Evolutionary conservation across 192 early-diverging fungal genomes (phyloP), one percentile per base, ranked within the genome.

Genomic region (Geranomyces michiganensis): DNA sequence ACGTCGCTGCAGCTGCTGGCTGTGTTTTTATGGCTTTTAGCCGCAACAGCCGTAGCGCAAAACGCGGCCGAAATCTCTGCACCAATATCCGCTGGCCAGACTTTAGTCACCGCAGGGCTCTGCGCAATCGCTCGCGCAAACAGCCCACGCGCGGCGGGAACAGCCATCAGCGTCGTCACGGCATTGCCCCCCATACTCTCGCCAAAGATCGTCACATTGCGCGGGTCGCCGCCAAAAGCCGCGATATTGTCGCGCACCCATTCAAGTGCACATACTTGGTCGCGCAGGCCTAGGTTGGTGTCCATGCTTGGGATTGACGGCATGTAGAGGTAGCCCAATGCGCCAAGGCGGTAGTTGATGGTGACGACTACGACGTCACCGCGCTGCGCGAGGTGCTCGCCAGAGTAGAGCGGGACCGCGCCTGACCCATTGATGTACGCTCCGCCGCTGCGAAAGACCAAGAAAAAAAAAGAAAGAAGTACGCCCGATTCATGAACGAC

Each of bases 211-310:
- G 80, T 86, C 1, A 89, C 75, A 8, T 58, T 70, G 4, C 62
- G 70, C 0, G 86, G 85, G 53, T 89, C 80, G 31, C 88, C 88
- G 6, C 88, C 88, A 64, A 89, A 89, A 15, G 58, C 67, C 0
- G 53, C 65, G 65, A 89, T 84, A 63, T 89, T 81, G 55, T 87
- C 56, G 43, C 84, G 29, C 3, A 89, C 79, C 88, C 88, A 89
- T 29, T 78, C 62, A 0, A 89, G 63, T 19, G 85, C 88, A 6
- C 69, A 30, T 36, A 81, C 65, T 63, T 89, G 88, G 67, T 89
- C 88, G 22, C 76, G 77, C 14, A 87, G 15, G 22, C 83, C 87
- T 65, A 65, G 71, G 75, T 88, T 86, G 27, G 43, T 67, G 21
- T 62, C 65, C 22, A 41, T 74, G 8, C 71, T 48, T 3, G 62